These are phyloP conservation scores for Xylariaceae sp. DNA, from an alignment of 2,329 filamentous ascomycete species.

Conservation along the genomic window DNA sequence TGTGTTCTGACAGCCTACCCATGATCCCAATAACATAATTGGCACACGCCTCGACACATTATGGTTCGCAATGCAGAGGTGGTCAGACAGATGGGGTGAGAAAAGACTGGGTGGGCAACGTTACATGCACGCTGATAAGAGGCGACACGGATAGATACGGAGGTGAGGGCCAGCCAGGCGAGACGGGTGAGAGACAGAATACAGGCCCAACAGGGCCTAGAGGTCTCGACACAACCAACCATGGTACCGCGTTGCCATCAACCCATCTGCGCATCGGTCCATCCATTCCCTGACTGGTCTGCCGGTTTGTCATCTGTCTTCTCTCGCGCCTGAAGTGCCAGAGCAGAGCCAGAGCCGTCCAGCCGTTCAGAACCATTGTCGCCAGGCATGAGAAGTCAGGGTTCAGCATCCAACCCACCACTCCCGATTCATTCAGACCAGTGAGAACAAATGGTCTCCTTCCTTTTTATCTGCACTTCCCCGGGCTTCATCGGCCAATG, in stretches of 20 bases:
- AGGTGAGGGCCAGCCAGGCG: neutral
- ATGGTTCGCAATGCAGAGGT: neutral
- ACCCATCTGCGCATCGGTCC: too few species aligned
- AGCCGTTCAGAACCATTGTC: too few species aligned
- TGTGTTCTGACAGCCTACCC: too few species aligned
- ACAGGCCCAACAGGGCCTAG: too few species aligned
- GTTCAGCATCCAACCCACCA: too few species aligned
- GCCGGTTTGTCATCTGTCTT: neutral
- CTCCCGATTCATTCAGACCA: too few species aligned
- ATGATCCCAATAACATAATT: too few species aligned
- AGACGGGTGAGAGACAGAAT: too few species aligned
- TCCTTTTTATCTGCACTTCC: slow-evolving; percentile 16
- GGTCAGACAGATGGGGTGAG: neutral
- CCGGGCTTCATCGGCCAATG: slow-evolving; percentile 20
- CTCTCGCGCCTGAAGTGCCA: too few species aligned
- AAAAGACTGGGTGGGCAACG: slow-evolving; percentile 2
- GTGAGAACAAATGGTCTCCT: slow-evolving; percentile 7
- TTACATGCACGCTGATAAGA: neutral
- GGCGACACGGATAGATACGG: neutral
- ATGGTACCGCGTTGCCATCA: neutral
- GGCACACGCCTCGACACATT: neutral
- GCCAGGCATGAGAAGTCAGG: too few species aligned
- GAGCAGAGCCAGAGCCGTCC: too few species aligned
- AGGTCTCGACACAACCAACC: neutral
- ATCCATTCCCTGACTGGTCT: neutral